These are phyloP conservation scores for Ustilago hordei DNA, from an alignment of 1,284 basidiomycete species.

Conservation along the genomic window DNA sequence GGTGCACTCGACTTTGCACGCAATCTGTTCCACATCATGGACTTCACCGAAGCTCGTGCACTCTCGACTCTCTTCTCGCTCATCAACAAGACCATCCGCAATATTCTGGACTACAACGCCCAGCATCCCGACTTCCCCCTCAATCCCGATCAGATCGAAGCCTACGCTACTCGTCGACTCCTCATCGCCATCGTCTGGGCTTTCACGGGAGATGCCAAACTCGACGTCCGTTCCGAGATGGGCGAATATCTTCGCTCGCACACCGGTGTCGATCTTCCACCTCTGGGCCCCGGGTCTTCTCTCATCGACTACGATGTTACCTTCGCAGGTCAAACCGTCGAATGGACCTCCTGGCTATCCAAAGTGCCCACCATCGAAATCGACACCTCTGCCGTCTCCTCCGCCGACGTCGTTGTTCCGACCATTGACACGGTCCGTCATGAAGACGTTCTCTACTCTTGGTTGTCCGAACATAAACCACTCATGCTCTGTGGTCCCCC, in stretches of 20 bases:
- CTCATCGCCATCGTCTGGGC: slow-evolving; percentile 96
- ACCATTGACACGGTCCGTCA: slow-evolving; percentile 99
- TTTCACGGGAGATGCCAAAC: slow-evolving; percentile 93
- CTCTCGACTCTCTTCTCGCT: slow-evolving; percentile 96
- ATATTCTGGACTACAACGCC: slow-evolving; percentile 92
- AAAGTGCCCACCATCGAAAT: slow-evolving; percentile 92
- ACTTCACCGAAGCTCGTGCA: slow-evolving; percentile 91
- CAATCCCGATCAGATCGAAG: slow-evolving; percentile 82
- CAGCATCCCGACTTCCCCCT: slow-evolving; percentile 96
- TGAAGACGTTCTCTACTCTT: slow-evolving; percentile 97
- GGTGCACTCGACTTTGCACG: slow-evolving; percentile 83
- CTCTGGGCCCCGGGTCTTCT: slow-evolving; percentile 78
- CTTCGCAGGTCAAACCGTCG: slow-evolving; percentile 67
- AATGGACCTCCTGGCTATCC: slow-evolving; percentile 89
- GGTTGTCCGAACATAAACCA: slow-evolving; percentile 98
- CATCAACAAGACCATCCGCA: slow-evolving; percentile 93
- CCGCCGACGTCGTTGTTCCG: slow-evolving; percentile 95
- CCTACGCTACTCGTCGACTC: slow-evolving; percentile 90
- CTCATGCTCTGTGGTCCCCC: slow-evolving; percentile 98
- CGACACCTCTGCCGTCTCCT: slow-evolving; percentile 93
- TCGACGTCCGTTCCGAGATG: slow-evolving; percentile 88
- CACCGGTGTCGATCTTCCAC: slow-evolving; percentile 90
- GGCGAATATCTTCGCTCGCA: slow-evolving; percentile 87
- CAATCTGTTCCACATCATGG: slow-evolving; percentile 95
- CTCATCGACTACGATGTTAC: slow-evolving; percentile 93